Evolutionary conservation across 2,329 filamentous ascomycete genomes (phyloP).

Genomic region (Beauveria caledonica): DNA sequence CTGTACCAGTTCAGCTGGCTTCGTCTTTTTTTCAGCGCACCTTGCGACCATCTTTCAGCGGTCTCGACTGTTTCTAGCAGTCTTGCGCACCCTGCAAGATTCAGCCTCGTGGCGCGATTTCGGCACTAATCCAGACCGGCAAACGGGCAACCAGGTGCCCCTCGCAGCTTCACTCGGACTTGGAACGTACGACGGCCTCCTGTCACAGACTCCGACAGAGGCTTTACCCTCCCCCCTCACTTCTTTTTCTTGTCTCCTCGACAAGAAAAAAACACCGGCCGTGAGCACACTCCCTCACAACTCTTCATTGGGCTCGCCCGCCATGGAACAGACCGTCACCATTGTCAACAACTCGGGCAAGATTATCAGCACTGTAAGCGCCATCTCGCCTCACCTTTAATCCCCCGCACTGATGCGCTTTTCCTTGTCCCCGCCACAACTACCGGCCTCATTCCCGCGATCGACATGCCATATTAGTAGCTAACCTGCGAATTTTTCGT

Average conservation of each 20-base stretch:
- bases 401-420: background rate
- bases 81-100: background rate
- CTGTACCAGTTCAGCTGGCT: background rate
- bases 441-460: background rate
- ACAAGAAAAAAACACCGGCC: background rate
- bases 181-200: background rate
- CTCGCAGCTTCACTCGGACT: background rate
- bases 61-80: background rate
- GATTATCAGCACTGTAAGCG: conserved; percentile 75
- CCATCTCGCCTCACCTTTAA: background rate
- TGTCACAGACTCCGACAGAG: background rate
- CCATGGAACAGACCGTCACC: conserved; percentile 63
- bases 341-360: conserved; percentile 88
- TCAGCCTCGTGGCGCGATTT: background rate
- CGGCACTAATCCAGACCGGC: background rate
- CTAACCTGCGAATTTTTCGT: background rate
- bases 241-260: background rate
- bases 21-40: background rate
- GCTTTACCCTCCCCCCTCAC: background rate
- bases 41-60: background rate
- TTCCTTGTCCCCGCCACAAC: background rate
- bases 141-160: too few relatives aligned
- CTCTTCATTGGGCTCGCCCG: background rate
- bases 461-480: conserved; percentile 4
- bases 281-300: background rate